phyloP scores from a whole-genome alignment of 495 filamentous ascomycete species.

The Filosporella fistucella region DNA sequence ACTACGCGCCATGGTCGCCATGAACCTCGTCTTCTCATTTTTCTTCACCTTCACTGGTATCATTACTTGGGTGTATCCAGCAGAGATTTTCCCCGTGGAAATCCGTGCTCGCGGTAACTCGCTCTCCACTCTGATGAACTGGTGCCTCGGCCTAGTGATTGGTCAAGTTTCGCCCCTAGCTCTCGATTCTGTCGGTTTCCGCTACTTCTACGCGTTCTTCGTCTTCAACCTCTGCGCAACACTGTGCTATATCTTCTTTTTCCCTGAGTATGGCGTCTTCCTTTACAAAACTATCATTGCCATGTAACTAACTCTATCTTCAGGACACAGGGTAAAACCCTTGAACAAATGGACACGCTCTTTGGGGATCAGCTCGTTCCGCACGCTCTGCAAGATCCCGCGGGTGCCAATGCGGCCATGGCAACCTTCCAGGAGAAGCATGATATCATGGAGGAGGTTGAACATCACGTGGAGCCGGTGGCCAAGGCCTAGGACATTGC shows the following conservation, averaged over 20 bases:
- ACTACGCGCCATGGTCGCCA: slow-evolving; percentile 49
- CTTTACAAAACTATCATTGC: neutral
- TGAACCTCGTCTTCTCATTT: slow-evolving; percentile 53
- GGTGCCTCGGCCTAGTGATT: slow-evolving; percentile 60
- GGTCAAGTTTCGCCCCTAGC: slow-evolving; percentile 53
- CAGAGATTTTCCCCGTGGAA: slow-evolving; percentile 62
- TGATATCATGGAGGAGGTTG: neutral
- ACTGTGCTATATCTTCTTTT: slow-evolving; percentile 13
- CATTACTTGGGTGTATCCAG: slow-evolving; percentile 58
- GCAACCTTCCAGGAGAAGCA: slow-evolving; percentile 34
- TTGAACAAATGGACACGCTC: slow-evolving; percentile 33
- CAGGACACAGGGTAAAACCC: slow-evolving; percentile 26
- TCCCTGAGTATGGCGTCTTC: slow-evolving; percentile 11
- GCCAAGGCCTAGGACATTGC: neutral
- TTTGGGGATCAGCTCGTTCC: slow-evolving; percentile 28
- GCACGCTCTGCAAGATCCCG: slow-evolving; percentile 16
- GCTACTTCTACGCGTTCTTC: slow-evolving; percentile 19
- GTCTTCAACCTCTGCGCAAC: slow-evolving; percentile 15
- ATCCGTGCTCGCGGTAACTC: slow-evolving; percentile 63
- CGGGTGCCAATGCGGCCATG: slow-evolving; percentile 10
- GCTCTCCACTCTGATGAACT: slow-evolving; percentile 59
- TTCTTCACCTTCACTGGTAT: slow-evolving; percentile 51
- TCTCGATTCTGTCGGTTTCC: slow-evolving; percentile 25
- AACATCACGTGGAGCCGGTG: neutral
- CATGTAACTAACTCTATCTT: neutral